Evolutionary conservation across 495 filamentous ascomycete species (phyloP).

Genomic region (Viridothelium virens): DNA sequence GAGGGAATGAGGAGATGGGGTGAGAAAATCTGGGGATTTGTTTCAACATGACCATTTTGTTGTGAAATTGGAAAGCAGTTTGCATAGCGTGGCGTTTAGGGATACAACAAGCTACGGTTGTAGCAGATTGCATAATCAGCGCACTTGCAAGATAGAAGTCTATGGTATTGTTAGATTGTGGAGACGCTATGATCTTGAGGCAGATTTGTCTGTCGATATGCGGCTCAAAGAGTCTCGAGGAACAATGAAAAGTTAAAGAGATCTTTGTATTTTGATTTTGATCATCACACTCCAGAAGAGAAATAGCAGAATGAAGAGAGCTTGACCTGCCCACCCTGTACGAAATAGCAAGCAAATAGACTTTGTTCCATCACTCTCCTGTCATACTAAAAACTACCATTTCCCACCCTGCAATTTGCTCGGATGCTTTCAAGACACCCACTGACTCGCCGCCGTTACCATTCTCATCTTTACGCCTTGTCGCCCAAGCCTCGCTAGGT

Average conservation of each 20-base stretch:
- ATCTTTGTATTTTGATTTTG: background rate
- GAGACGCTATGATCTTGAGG: background rate
- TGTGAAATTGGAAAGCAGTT: background rate
- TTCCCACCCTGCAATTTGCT: background rate
- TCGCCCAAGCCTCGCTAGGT: background rate
- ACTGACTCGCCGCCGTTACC: background rate
- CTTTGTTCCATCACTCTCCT: background rate
- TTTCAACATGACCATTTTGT: background rate
- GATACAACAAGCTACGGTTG: background rate
- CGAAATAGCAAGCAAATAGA: background rate
- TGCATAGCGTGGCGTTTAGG: constrained; percentile 7
- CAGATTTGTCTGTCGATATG: background rate
- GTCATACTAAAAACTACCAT: background rate
- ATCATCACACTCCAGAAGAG: too few relatives aligned
- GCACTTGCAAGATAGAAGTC: background rate
- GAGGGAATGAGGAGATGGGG: constrained; percentile 13
- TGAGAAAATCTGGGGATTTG: background rate
- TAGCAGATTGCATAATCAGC: too few relatives aligned
- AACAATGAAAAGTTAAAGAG: background rate
- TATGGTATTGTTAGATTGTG: background rate
- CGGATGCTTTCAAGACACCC: background rate
- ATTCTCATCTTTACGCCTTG: background rate
- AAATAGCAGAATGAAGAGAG: background rate
- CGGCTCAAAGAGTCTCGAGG: background rate
- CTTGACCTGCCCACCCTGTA: background rate